Conservation (phyloP, 805 yeast species). For the Hanseniaspora nectarophila region DNA sequence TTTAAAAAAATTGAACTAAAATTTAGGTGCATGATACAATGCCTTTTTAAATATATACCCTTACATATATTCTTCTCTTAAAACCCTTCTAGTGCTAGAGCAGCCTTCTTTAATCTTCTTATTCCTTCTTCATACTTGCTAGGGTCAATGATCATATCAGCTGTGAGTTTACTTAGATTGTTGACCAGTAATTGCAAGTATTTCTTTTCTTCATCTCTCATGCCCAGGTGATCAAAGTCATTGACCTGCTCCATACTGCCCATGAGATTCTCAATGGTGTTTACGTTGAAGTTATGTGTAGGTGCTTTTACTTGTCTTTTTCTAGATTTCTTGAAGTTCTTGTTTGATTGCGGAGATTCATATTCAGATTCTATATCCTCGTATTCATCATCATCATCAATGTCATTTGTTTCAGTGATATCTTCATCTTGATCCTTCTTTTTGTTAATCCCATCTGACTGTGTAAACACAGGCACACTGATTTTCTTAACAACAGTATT, state of each 20-base stretch:
- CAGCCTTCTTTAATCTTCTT: conserved; percentile 65
- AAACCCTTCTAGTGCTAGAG: conserved; percentile 78
- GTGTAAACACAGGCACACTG: background rate
- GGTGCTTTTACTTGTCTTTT: no score
- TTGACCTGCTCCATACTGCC: background rate
- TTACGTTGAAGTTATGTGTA: conserved; percentile 5
- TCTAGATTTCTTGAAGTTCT: no score
- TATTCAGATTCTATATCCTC: background rate
- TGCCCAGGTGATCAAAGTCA: conserved; percentile 60
- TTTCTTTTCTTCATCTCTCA: conserved; percentile 65
- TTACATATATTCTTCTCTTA: no score
- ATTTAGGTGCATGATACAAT: no score
- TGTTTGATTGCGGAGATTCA: no score
- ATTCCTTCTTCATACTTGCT: conserved; percentile 70
- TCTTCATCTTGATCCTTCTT: background rate
- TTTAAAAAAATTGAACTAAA: no score
- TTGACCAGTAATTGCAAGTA: conserved; percentile 77
- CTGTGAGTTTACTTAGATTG: conserved; percentile 70
- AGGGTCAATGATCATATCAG: conserved; percentile 82
- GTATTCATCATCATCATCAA: conserved; percentile 8
- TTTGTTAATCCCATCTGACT: background rate
- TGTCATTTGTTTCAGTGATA: background rate
- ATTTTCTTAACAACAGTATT: background rate
- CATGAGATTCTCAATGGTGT: background rate
- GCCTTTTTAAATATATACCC: no score